phyloP scores from a whole-genome alignment of 371 early-diverging fungal species.

The Rhizopus arrhizus region DNA sequence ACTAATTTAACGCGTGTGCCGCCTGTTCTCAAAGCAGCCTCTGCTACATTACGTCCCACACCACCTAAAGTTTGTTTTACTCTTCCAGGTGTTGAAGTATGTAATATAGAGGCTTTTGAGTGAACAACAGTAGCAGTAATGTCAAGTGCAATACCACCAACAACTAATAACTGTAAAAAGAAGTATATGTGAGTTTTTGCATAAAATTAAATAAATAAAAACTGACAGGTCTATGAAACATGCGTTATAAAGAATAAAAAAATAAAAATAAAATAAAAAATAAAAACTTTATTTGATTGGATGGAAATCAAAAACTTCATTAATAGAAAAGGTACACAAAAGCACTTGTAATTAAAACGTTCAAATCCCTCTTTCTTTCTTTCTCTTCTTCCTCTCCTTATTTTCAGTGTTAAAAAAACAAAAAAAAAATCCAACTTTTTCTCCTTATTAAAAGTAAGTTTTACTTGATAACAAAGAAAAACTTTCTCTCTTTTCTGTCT shows the following conservation, averaged over 20 bases:
- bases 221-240: constrained; percentile 19
- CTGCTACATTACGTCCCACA: constrained; percentile 89
- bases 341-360: background rate
- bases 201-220: background rate
- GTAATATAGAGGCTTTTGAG: constrained; percentile 25
- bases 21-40: constrained; percentile 73
- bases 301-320: constrained; percentile 9
- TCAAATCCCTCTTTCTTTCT: constrained; percentile 3
- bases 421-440: background rate
- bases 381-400: constrained; percentile 10
- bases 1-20: constrained; percentile 53
- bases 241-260: background rate
- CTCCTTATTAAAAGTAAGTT: background rate
- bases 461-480: background rate
- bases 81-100: constrained; percentile 78
- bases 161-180: constrained; percentile 56
- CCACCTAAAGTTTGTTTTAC: constrained; percentile 78
- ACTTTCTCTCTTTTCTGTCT: constrained; percentile 1
- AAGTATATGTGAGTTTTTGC: background rate
- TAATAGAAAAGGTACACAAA: constrained; percentile 20
- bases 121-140: constrained; percentile 57
- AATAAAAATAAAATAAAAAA: constrained; percentile 1
- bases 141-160: constrained; percentile 87
- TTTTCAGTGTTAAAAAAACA: constrained; percentile 7
- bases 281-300: constrained; percentile 14